These are phyloP conservation scores for Fusarium udum DNA, from an alignment of 2,329 filamentous ascomycete species.

Conservation along the genomic window DNA sequence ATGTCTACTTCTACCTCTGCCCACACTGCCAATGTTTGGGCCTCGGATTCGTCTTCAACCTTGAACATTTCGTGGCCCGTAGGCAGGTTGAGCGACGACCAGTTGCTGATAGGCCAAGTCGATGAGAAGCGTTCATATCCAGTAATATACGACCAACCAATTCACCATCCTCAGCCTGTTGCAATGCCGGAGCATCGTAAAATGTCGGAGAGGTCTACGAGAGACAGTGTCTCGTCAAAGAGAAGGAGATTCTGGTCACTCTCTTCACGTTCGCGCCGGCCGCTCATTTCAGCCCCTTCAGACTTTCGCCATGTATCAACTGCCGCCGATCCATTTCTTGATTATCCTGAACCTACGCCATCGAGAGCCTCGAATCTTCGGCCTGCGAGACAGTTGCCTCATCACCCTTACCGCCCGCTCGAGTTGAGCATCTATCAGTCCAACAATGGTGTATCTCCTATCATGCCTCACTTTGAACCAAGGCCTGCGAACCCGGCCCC, in stretches of 20 bases:
- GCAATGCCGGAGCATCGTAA: slow-evolving; percentile 35
- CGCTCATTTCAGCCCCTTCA: slow-evolving; percentile 66
- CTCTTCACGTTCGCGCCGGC: slow-evolving; percentile 57
- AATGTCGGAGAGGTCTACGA: slow-evolving; percentile 43
- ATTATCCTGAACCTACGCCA: slow-evolving; percentile 31
- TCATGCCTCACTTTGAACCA: slow-evolving; percentile 62
- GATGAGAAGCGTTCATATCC: slow-evolving; percentile 43
- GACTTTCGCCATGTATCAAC: slow-evolving; percentile 69
- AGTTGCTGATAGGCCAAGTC: slow-evolving; percentile 47
- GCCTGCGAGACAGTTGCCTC: slow-evolving; percentile 38
- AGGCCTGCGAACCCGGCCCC: slow-evolving; percentile 46
- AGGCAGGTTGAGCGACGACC: slow-evolving; percentile 41
- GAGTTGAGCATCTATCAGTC: slow-evolving; percentile 64
- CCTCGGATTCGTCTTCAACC: slow-evolving; percentile 36
- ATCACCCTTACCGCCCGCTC: slow-evolving; percentile 61
- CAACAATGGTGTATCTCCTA: slow-evolving; percentile 60
- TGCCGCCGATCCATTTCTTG: slow-evolving; percentile 53
- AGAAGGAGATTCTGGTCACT: slow-evolving; percentile 59
- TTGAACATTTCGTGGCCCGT: slow-evolving; percentile 42
- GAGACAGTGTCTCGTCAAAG: slow-evolving; percentile 55
- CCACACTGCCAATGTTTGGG: slow-evolving; percentile 27
- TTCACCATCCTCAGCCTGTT: slow-evolving; percentile 43
- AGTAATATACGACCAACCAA: slow-evolving; percentile 45
- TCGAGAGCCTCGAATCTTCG: slow-evolving; percentile 36
- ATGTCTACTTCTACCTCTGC: slow-evolving; percentile 38